These are phyloP conservation scores for Colletotrichum falcatum DNA, from an alignment of 2,329 filamentous ascomycete genomes.

Conservation along the genomic window DNA sequence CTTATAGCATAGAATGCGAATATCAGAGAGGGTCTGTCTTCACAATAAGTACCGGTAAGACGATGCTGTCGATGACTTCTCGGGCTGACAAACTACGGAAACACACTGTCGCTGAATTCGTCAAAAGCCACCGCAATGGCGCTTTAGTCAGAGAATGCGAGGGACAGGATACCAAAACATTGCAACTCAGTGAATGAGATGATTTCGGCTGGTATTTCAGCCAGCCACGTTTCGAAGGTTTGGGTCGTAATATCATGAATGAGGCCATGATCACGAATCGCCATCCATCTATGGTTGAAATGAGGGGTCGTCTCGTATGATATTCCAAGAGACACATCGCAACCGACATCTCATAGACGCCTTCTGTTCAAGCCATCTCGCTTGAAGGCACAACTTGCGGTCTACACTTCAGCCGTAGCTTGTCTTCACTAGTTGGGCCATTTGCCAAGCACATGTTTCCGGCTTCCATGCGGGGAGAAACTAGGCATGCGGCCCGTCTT, in stretches of 20 bases:
- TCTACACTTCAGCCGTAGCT: not conserved
- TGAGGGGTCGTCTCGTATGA: constrained; percentile 1
- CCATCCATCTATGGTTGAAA: not conserved
- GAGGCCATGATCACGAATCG: constrained; percentile 1
- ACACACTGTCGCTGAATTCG: not conserved
- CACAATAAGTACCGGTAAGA: constrained; percentile 3
- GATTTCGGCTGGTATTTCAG: not conserved
- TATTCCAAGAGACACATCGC: not conserved
- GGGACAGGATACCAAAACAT: not conserved
- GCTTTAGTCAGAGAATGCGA: not conserved
- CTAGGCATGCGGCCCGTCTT: not conserved
- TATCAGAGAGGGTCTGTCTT: not conserved
- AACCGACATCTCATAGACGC: not conserved
- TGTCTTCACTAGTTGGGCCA: not conserved
- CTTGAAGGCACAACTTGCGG: not conserved
- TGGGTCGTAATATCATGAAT: not conserved
- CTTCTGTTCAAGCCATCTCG: not conserved
- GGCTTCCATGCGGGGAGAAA: not conserved
- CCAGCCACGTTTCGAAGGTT: not conserved
- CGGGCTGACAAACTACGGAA: not conserved
- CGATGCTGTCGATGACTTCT: not conserved
- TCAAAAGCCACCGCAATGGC: constrained; percentile 4
- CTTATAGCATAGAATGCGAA: not conserved
- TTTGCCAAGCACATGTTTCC: not conserved
- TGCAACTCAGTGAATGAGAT: not conserved